Base-by-base conservation (phyloP, 371 early-diverging fungal species). In the Lichtheimia ornata region DNA sequence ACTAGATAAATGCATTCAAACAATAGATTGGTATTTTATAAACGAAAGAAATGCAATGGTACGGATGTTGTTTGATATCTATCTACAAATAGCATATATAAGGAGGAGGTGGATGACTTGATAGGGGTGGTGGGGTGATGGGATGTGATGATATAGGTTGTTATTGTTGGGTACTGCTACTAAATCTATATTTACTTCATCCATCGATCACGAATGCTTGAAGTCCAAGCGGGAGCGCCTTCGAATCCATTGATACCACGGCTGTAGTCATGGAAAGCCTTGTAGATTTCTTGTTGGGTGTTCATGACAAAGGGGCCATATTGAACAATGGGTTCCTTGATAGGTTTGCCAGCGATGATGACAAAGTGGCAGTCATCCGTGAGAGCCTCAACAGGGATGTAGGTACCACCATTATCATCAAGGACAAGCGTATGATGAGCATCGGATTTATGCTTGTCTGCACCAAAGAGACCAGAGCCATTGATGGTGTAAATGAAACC, bases 401-500 rank as follows among this genome's bases (percentile, higher is more conserved):
- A 56, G 1, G 73, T 74, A 18, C 72, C 77, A 17, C 73, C 74
- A 50, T 82, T 75, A 15, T 82, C 72, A n/a, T 71, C 70, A 28
- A 87, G 59, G 0, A 84, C 82, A 4, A 84, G 49, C 2, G 85
- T 83, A 41, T 84, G 82, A 40, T 84, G 83, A 5, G 84, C 80
- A 28, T 82, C 74, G n/a, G 82, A 77, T 27, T 66, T 64, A 27
- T 81, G 76, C 22, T 77, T 69, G 41, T 67, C 64, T 11, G 70
- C 73, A 42, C 85, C 85, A 68, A 88, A 83, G 11, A 64, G 56
- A 11, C 77, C 84, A 20, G 66, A 68, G 12, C 93, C 93, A 15
- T 67, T 28, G 15, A 92, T 73, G 13, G 86, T 87, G 58, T 90
- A 92, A 30, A 87, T 79, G 59, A 92, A 90, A 6, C 84, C 86